Evolutionary conservation across 2,329 filamentous ascomycete species (phyloP), one percentile per base, ranked within the genome.

Genomic region (Thelonectria discophora): DNA sequence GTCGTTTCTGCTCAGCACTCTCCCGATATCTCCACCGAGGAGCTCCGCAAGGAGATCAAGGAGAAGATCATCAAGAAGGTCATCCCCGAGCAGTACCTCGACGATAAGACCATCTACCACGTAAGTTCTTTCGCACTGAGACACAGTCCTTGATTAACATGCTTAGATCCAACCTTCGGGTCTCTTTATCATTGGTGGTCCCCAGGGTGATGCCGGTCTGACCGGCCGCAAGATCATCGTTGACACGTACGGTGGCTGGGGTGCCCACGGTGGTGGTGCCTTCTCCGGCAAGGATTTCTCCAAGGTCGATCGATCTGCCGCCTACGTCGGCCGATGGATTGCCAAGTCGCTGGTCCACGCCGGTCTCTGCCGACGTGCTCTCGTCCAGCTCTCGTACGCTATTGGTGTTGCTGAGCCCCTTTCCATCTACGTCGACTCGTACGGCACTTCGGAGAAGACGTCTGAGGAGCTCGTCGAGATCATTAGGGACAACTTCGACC

Each of bases 271-370:
- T 87, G 95, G 95, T 86, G 95, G 95, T 90, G 95, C 95, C 81
- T 99, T 99, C 91, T 98, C 95, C 75, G 95, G 95, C 77, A 99
- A 99, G 90, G 95, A 99, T 82, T 99, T 97, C 89, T 97, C 93
- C 88, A 99, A 99, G 89, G 95, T 99, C 82, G 95, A 99, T 80
- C 92, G 95, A 75, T 98, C 95, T 55, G 95, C 95, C 71, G 95
- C 95, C 76, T 99, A 99, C 85, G 89, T 98, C 73, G 94, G 88
- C 72, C 93, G 95, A 79, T 99, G 95, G 95, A 94, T 99, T 80
- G 95, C 95, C 84, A 99, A 99, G 88, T 99, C 95, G 43, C 88
- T 99, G 69, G 92, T 99, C 73, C 83, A 89, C 75, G 91, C 94
- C 73, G 90, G 91, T 74, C 90, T 99, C 65, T 92, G 92, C 75